These are phyloP conservation scores for Spathaspora sp. DNA, from an alignment of 805 yeast species.

Conservation along the genomic window DNA sequence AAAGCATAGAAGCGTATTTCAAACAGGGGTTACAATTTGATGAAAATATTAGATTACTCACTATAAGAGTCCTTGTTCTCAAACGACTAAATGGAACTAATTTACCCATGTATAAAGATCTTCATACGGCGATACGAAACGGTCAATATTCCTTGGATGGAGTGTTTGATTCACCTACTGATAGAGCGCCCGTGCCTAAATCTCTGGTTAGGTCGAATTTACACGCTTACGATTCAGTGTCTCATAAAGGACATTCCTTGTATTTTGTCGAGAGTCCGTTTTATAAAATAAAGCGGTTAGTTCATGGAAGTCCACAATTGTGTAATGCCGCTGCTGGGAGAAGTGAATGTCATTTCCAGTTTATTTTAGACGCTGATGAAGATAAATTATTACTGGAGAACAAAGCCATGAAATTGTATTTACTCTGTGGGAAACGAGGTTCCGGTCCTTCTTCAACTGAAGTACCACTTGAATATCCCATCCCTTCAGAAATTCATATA, in stretches of 20 bases:
- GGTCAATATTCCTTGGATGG: constrained; percentile 19
- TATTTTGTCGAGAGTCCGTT: constrained; percentile 57
- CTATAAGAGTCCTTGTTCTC: constrained; percentile 38
- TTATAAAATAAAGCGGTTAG: constrained; percentile 43
- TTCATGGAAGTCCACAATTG: constrained; percentile 47
- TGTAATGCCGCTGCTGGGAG: constrained; percentile 46
- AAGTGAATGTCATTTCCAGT: constrained; percentile 27
- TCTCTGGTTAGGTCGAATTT: neutral
- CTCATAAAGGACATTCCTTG: constrained; percentile 35
- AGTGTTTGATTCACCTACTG: neutral
- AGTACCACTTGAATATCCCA: constrained; percentile 60
- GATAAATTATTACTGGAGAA: constrained; percentile 23
- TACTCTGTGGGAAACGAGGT: constrained; percentile 49
- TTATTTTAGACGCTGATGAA: constrained; percentile 45
- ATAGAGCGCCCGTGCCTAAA: neutral
- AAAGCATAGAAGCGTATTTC: constrained; percentile 47
- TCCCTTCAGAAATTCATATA: constrained; percentile 62
- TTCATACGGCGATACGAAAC: constrained; percentile 22
- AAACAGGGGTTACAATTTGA: constrained; percentile 36
- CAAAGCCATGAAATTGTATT: constrained; percentile 33
- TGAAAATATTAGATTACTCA: constrained; percentile 41
- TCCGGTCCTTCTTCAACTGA: constrained; percentile 20
- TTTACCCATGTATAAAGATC: constrained; percentile 33
- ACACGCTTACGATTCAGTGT: constrained; percentile 8
- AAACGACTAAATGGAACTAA: constrained; percentile 29